Percentiles rank a stretch among this genome's conserved stretches.
Evolutionary conservation across 306 rosid genomes (phyloP).

Genomic region (Hippophae gyantsensis): DNA sequence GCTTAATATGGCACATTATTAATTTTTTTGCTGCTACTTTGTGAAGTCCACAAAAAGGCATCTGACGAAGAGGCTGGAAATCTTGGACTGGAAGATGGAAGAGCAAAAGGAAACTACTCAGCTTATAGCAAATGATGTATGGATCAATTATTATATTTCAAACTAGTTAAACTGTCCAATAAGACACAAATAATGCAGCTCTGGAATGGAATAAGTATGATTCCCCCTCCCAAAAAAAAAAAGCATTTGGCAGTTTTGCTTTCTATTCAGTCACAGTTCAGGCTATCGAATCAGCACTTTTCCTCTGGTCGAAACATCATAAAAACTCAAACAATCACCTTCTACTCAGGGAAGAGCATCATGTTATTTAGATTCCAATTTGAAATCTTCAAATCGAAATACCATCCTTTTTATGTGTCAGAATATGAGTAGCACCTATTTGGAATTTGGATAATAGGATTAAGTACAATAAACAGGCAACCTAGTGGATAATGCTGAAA

Average conservation of each 20-base stretch:
- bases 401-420: not conserved
- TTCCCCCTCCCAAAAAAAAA: too few species aligned
- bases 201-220: not conserved
- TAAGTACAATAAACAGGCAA: not conserved
- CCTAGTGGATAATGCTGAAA: not conserved
- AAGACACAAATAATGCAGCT: constrained; percentile 1
- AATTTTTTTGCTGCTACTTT: constrained; percentile 6
- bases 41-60: constrained; percentile 59
- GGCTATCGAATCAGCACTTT: too few species aligned
- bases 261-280: too few species aligned
- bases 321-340: not conserved
- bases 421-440: constrained; percentile 10
- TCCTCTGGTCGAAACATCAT: constrained; percentile 2
- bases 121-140: constrained; percentile 56
- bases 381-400: constrained; percentile 10
- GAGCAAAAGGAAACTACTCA: constrained; percentile 49
- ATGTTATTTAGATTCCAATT: not conserved
- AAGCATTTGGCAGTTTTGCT: too few species aligned
- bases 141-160: constrained; percentile 14
- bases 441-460: not conserved
- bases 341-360: not conserved
- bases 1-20: constrained; percentile 1
- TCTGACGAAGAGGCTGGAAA: constrained; percentile 56
- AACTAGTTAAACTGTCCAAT: not conserved
- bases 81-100: constrained; percentile 56